These are phyloP conservation scores for Lasiosphaeria hispida DNA, from an alignment of 495 filamentous ascomycete species.

Conservation along the genomic window DNA sequence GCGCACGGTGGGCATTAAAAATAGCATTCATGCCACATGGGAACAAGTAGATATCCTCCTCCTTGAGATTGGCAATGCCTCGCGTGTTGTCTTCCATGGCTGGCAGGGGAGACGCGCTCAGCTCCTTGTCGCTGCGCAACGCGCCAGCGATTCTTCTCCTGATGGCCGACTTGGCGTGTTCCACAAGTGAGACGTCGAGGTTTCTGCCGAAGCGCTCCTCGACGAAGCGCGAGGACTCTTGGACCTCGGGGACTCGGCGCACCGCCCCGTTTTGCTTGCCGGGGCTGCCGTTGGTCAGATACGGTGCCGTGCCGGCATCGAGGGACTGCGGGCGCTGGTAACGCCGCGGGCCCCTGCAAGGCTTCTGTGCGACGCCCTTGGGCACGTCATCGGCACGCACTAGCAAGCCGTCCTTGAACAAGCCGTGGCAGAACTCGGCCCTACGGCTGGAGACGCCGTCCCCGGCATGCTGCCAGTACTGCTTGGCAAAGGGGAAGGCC, in stretches of 20 bases:
- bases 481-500: conserved; percentile 68
- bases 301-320: conserved; percentile 28
- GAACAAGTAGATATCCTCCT: conserved; percentile 86
- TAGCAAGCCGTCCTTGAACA: conserved; percentile 70
- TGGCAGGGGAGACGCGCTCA: conserved; percentile 40
- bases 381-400: conserved; percentile 45
- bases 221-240: conserved; percentile 75
- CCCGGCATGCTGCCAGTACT: conserved; percentile 96
- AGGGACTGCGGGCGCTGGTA: conserved; percentile 65
- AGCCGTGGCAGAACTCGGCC: conserved; percentile 78
- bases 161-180: conserved; percentile 82
- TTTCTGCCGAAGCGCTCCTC: conserved; percentile 96
- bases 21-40: conserved; percentile 94
- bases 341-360: conserved; percentile 63
- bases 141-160: conserved; percentile 85
- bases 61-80: conserved; percentile 68
- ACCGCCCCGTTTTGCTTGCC: conserved; percentile 7
- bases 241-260: conserved; percentile 28
- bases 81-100: conserved; percentile 44
- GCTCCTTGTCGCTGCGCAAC: conserved; percentile 68
- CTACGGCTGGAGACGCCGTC: conserved; percentile 90
- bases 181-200: conserved; percentile 70
- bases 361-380: conserved; percentile 36
- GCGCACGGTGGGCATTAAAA: conserved; percentile 75
- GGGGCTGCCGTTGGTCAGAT: conserved; percentile 9